These are phyloP conservation scores for Papiliotrema nemorosa DNA, from an alignment of 1,284 basidiomycete species.

Conservation along the genomic window DNA sequence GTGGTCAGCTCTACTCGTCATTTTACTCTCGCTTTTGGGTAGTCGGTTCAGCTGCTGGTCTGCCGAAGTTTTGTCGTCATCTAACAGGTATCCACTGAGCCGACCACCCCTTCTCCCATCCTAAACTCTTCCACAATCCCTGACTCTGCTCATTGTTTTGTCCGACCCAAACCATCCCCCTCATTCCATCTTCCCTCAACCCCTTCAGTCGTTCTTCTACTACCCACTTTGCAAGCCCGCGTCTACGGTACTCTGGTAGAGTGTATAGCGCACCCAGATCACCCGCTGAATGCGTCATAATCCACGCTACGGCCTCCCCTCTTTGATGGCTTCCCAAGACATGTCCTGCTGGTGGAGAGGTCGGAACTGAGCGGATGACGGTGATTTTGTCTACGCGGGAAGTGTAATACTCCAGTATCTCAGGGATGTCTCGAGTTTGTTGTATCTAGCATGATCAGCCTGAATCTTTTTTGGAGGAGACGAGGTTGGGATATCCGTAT, in stretches of 20 bases:
- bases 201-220: slow-evolving; percentile 11
- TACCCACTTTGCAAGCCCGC: slow-evolving; percentile 24
- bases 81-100: slow-evolving; percentile 13
- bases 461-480: not conserved
- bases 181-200: not conserved
- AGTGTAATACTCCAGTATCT: slow-evolving; percentile 14
- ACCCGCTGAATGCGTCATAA: slow-evolving; percentile 24
- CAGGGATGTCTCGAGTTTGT: slow-evolving; percentile 5
- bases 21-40: too few species aligned
- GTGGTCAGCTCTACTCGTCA: too few species aligned
- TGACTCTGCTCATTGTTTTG: slow-evolving; percentile 17
- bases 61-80: not conserved
- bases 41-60: too few species aligned
- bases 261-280: slow-evolving; percentile 26
- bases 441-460: slow-evolving; percentile 6
- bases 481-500: not conserved
- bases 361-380: slow-evolving; percentile 11
- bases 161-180: slow-evolving; percentile 13
- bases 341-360: too few species aligned
- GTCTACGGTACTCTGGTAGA: slow-evolving; percentile 15
- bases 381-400: slow-evolving; percentile 13
- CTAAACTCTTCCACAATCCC: slow-evolving; percentile 18
- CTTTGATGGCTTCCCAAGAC: too few species aligned
- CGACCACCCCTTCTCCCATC: slow-evolving; percentile 18
- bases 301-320: slow-evolving; percentile 14